Evolutionary conservation across 2,329 filamentous ascomycete genomes (phyloP).

Genomic region (Fusarium transvaalense): DNA sequence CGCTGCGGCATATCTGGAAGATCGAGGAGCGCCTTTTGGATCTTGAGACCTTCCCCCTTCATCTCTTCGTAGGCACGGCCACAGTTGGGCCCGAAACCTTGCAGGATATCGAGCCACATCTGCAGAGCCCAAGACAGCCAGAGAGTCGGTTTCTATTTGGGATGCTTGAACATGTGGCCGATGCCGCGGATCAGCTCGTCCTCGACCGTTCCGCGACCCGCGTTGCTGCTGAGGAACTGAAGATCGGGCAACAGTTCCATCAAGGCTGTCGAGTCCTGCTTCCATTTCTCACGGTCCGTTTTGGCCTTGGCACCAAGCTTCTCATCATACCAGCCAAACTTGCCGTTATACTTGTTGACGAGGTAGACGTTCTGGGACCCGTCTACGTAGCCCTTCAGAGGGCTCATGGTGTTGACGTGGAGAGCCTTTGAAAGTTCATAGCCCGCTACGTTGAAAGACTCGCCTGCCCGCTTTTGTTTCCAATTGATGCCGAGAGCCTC

Average conservation of each 20-base stretch:
- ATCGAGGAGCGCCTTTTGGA: conserved; percentile 31
- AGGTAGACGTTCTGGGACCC: too few relatives aligned
- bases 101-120: conserved; percentile 39
- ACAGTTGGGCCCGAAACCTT: conserved; percentile 13
- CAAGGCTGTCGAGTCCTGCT: conserved; percentile 30
- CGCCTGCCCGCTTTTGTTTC: too few relatives aligned
- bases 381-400: too few relatives aligned
- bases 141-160: background rate
- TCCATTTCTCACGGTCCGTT: conserved; percentile 1
- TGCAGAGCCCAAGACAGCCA: conserved; percentile 38
- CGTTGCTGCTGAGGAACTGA: conserved; percentile 16
- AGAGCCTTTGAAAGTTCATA: too few relatives aligned
- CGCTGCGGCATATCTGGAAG: conserved; percentile 11
- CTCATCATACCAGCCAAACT: too few relatives aligned
- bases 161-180: background rate
- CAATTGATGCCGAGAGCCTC: too few relatives aligned
- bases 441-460: too few relatives aligned
- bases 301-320: too few relatives aligned
- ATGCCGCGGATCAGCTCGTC: conserved; percentile 41
- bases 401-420: too few relatives aligned
- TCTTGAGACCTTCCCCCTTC: conserved; percentile 25
- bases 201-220: conserved; percentile 14
- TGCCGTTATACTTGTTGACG: too few relatives aligned
- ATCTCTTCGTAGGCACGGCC: conserved; percentile 6
- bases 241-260: conserved; percentile 27